Base-by-base conservation (phyloP, 2,329 filamentous ascomycete genomes). In the Penicillium aurantiogriseum region DNA sequence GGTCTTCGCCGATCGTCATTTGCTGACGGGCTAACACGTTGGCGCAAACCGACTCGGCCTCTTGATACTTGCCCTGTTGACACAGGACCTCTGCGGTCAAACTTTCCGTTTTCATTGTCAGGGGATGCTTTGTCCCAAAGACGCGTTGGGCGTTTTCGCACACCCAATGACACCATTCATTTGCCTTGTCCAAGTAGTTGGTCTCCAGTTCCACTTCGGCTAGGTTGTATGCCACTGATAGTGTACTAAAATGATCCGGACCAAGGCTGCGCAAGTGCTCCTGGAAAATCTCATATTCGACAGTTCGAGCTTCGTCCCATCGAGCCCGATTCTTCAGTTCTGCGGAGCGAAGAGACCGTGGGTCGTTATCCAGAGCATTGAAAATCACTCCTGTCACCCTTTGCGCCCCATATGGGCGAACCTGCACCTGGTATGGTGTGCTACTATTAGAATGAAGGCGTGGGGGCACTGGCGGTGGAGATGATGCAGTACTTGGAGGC, bases 21-120 rank as follows among this genome's bases (percentile, higher is more conserved):
- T 72, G 70, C 36, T 72, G 70, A 6, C 69, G 68, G 1, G 70
- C 70, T 2, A 72, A 60, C 2, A 71, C 66, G 9, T 72, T 71
- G 19, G 70, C 67, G 19, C 67, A 69, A 17, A 71, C 58, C 0
- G 69, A 71, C 52, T 72, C 68, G 0, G 67, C 65, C 36, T 71
- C 69, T 35, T 69, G 63, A 17, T 63, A 56, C 15, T 66, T 66
- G 9, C 69, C 70, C 17, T 64, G 61, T 2, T 62, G 62, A 31
- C 57, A 62, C 13, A 71, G 47, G 9, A 71, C 58, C 23, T 72
- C 69, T n/a, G 63, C 67, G 47, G 65, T 64, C 31, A 72, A 57
- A 44, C 67, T 67, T 51, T 72, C 70, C 1, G 64, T 64, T 45
- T 63, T 69, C 67, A 72, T 66, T 3, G 69, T 50, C 2, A 72